Evolutionary conservation across 177 flowering plant genomes (phyloP).

Genomic region (Vitis hybrid): DNA sequence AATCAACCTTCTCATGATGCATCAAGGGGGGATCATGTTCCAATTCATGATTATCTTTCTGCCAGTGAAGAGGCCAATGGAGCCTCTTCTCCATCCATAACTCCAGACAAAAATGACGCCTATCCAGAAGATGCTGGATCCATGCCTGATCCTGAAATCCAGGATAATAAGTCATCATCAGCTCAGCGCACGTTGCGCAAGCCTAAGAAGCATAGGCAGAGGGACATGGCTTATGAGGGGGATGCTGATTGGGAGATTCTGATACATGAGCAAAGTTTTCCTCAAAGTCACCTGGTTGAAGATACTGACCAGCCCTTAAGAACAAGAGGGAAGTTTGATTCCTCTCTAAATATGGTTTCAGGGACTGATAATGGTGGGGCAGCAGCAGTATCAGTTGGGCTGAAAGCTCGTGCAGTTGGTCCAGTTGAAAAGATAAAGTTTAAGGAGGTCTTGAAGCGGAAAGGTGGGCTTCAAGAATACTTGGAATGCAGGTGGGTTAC

Average conservation of each 20-base stretch:
- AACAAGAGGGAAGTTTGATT: conserved; percentile 44
- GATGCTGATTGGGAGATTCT: conserved; percentile 84
- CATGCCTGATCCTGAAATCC: conserved; percentile 31
- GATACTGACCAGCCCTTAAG: conserved; percentile 31
- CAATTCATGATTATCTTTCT: conserved; percentile 23
- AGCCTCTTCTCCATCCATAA: conserved; percentile 30
- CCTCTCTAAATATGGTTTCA: conserved; percentile 26
- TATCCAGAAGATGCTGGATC: conserved; percentile 41
- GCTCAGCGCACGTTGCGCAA: conserved; percentile 53
- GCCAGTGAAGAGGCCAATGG: conserved; percentile 36
- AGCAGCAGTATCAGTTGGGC: conserved; percentile 87
- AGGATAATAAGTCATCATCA: conserved; percentile 35
- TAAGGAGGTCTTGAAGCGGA: conserved; percentile 86
- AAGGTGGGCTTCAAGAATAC: conserved; percentile 92
- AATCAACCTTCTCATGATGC: conserved; percentile 21
- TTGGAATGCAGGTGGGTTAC: conserved; percentile 83
- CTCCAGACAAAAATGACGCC: conserved; percentile 32
- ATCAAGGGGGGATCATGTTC: conserved; percentile 21
- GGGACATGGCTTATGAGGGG: conserved; percentile 98
- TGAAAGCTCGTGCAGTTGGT: conserved; percentile 76
- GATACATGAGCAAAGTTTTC: conserved; percentile 46
- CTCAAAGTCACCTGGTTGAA: conserved; percentile 30
- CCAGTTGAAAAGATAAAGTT: conserved; percentile 87
- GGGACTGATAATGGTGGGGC: conserved; percentile 63
- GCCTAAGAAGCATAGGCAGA: conserved; percentile 65